These are phyloP conservation scores for Triticum urartu DNA, from an alignment of 176 grass and related monocot species.

Conservation along the genomic window DNA sequence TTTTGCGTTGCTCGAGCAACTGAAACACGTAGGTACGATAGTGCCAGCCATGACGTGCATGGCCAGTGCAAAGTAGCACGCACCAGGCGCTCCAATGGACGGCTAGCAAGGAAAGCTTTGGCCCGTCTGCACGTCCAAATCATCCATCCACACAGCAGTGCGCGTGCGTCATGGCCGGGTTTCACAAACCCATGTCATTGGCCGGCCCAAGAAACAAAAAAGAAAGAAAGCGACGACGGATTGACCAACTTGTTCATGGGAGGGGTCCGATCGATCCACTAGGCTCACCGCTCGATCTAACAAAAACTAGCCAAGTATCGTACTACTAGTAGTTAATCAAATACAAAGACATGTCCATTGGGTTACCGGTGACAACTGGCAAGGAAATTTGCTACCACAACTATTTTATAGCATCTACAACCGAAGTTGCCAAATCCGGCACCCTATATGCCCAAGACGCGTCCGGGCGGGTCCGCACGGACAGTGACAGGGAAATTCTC, in stretches of 20 bases:
- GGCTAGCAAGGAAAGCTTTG: slow-evolving; percentile 19
- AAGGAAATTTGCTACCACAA: too few species aligned
- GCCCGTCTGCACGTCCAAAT: slow-evolving; percentile 34
- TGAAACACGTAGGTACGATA: neutral
- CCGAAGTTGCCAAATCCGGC: too few species aligned
- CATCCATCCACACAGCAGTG: slow-evolving; percentile 3
- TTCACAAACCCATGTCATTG: slow-evolving; percentile 10
- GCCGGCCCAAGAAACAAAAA: neutral
- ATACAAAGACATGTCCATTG: too few species aligned
- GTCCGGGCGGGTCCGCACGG: too few species aligned
- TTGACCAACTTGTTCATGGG: neutral
- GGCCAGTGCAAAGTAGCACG: slow-evolving; percentile 7
- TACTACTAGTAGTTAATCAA: too few species aligned
- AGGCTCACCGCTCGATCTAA: neutral
- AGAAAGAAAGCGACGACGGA: neutral
- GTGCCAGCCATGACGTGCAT: slow-evolving; percentile 12
- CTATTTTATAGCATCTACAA: too few species aligned
- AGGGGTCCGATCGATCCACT: neutral
- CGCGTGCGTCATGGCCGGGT: neutral
- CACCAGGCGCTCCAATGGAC: slow-evolving; percentile 20
- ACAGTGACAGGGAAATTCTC: too few species aligned
- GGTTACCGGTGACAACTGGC: too few species aligned
- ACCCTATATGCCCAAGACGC: too few species aligned
- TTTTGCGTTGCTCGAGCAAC: neutral
- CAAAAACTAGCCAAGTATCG: neutral